Base-by-base conservation (phyloP, 1,284 basidiomycete genomes). In the Tilletia walkeri region DNA sequence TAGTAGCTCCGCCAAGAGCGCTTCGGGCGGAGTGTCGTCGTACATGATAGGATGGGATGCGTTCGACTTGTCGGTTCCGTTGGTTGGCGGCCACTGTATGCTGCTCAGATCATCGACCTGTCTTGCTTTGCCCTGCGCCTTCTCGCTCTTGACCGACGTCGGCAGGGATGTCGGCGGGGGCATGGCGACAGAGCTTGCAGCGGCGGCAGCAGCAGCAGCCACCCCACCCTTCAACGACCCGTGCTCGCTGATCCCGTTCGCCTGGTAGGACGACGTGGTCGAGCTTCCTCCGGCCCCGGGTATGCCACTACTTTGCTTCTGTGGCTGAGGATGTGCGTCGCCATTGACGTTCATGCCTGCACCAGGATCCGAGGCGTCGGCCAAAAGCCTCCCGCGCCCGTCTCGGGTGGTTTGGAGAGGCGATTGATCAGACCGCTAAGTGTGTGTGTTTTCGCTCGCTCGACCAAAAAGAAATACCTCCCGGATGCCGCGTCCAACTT, bases 1-100 rank as follows among this genome's bases (percentile, higher is more conserved):
- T 1, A 91, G 91, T 3, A 95, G 88, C 75, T 94, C 92, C 63
- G 84, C 85, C 78, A 92, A 89, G 4, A 93, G 87, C 66, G 89
- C 72, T 14, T 76, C 73, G 5, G 75, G 67, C 6, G 77, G 73
- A 4, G 76, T 69, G 50, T 69, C 36, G 6, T 72, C 59, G 66
- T 72, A 65, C 16, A 30, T 24, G 24, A 65, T 14, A n/a, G 59
- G 18, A n/a, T 63, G 30, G 14, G 34, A 34, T 18, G 56, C n/a
- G 24, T 30, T 30, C 24, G 24, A 30, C 24, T 30, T 30, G 24
- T 30, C 24, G 24, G 16, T 6, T 53, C 50, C 70, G 20, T 67
- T 71, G 20, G 41, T 16, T 48, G 54, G 49, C 7, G 7, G 50
- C 50, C 50, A 53, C 20, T 18, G 50, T 18, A n/a, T 53, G 18